Evolutionary conservation across 2,329 filamentous ascomycete species (phyloP), one percentile per base, ranked within the genome.

Genomic region (Aspergillus sp.): DNA sequence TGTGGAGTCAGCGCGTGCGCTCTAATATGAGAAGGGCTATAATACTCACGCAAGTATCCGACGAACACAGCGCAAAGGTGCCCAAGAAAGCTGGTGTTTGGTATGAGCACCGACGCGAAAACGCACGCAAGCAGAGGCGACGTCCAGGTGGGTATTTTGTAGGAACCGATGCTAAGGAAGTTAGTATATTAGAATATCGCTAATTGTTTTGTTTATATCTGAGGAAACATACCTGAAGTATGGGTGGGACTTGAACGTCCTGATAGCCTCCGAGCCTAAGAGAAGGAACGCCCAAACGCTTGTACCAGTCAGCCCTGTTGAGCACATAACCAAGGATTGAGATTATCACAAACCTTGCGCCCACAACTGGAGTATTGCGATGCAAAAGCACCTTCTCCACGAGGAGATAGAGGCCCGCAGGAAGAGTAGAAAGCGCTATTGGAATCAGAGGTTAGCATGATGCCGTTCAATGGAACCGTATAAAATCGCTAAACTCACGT

Each of bases 201-300:
- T 9, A 10, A 25, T 3, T 4, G 4, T 39, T 17, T n/a, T 15
- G 3, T n/a, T 37, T 7, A 12, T 4, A n/a, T 38, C 39, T 5
- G 20, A 43, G 23, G 27, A n/a, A 44, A 53, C 57, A 46, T 71
- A 79, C 77, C 67, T 80, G 56, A 96, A 84, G 63, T 85, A 78
- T 0, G 93, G 93, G 62, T 95, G 90, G 27, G 82, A 77, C 59
- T 83, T 84, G 68, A 86, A 91, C 2, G 88, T 90, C 65, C 90
- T 88, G 55, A 96, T 86, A 5, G 89, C 84, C 69, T 97, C 91
- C 54, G 86, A 82, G 38, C 84, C 85, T 32, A 97, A 77, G 19
- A 98, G 78, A 22, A 95, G 78, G 66, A 97, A 96, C 0, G 95
- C 85, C 89, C 91, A 96, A 48, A 96, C 80, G 67, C 90, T 95